phyloP scores from a whole-genome alignment of 108 stramenopile species.

The Mediolabrus comicus region DNA sequence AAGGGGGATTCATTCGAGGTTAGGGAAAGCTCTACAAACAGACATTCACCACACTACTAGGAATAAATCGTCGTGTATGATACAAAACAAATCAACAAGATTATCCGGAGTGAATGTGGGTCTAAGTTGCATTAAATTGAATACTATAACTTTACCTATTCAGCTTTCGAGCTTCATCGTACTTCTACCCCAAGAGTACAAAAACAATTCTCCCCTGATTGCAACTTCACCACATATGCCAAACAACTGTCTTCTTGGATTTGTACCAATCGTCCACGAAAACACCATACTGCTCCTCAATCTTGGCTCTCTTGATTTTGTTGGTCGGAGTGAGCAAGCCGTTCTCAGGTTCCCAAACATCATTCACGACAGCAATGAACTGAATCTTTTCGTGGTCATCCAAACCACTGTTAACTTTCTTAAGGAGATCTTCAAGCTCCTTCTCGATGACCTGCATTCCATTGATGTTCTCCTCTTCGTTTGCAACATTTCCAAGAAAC shows the following conservation, averaged over 20 bases:
- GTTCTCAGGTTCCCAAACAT: constrained; percentile 82
- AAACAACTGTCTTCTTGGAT: constrained; percentile 70
- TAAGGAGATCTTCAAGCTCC: constrained; percentile 55
- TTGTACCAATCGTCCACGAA: constrained; percentile 71
- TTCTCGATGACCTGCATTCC: constrained; percentile 50
- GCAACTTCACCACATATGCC: constrained; percentile 58
- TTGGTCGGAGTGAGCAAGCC: constrained; percentile 82
- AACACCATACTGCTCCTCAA: constrained; percentile 62
- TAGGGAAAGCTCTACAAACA: too few species aligned
- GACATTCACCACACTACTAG: too few species aligned
- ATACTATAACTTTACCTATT: too few species aligned
- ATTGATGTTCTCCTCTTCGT: too few species aligned
- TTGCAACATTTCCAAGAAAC: not conserved
- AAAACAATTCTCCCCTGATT: too few species aligned
- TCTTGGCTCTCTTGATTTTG: constrained; percentile 72
- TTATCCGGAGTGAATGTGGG: too few species aligned
- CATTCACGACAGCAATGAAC: constrained; percentile 74
- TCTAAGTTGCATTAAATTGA: too few species aligned
- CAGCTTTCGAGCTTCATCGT: too few species aligned
- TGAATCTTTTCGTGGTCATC: constrained; percentile 67
- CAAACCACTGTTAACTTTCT: constrained; percentile 52
- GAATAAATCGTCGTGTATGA: too few species aligned
- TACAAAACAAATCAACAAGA: too few species aligned
- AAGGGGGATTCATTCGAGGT: constrained; percentile 70
- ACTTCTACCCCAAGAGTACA: too few species aligned